Percentiles rank a stretch among this genome's conserved stretches.
Conservation (phyloP, 2,329 filamentous ascomycete species). For the Trichophyton benhamiae region DNA sequence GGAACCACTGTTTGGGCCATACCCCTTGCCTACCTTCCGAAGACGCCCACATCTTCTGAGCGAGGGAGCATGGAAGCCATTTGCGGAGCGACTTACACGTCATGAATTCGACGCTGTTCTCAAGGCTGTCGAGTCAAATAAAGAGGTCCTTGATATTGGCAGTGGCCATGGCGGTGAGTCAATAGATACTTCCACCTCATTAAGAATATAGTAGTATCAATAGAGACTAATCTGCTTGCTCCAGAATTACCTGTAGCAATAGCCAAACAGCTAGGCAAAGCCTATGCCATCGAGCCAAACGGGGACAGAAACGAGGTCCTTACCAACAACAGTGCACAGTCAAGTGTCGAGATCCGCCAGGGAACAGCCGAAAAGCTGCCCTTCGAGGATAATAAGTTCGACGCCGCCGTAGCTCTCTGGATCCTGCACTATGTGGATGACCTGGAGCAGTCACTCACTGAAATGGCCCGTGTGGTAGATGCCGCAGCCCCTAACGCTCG, state of each 20-base stretch:
- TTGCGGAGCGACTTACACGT: neutral
- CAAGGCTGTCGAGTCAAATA: neutral
- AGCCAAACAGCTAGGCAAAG: neutral
- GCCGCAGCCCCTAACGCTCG: neutral
- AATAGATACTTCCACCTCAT: neutral
- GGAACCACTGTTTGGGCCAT: neutral
- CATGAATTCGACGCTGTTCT: neutral
- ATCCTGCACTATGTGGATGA: conserved; percentile 4
- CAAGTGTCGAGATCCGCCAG: neutral
- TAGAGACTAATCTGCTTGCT: neutral
- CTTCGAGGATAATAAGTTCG: conserved; percentile 6
- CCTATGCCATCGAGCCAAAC: neutral
- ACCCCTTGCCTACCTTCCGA: neutral
- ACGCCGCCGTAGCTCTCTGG: conserved; percentile 5
- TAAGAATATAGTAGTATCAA: neutral
- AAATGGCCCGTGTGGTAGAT: conserved; percentile 6
- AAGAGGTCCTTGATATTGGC: conserved; percentile 5
- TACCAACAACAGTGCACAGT: neutral
- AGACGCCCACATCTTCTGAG: neutral
- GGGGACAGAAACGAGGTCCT: neutral
- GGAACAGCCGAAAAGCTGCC: neutral
- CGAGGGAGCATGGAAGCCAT: neutral
- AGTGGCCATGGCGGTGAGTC: conserved; percentile 1
- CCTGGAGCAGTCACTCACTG: neutral
- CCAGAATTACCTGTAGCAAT: neutral